A percentile compares a stretch with the other conserved stretches of the same genome.
These are phyloP conservation scores for Rhizopogon vulgaris DNA, from an alignment of 768 basidiomycete genomes.

Conservation along the genomic window DNA sequence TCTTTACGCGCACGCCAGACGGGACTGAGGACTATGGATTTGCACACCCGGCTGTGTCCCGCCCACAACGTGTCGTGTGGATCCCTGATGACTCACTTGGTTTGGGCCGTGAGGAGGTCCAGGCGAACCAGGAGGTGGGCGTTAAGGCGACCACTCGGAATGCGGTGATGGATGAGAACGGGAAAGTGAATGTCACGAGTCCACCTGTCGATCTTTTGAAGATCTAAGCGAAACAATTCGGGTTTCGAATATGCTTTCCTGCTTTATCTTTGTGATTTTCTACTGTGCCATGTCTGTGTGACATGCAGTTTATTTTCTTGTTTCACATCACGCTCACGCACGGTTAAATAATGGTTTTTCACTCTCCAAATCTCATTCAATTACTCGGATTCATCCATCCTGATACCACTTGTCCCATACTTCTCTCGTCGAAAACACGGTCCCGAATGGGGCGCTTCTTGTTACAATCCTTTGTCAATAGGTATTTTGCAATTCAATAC, in stretches of 20 bases:
- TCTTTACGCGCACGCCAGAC: slow-evolving; percentile 20
- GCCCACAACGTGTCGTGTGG: slow-evolving; percentile 80
- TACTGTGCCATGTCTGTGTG: neutral
- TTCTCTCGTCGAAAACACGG: too few species aligned
- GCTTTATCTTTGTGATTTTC: neutral
- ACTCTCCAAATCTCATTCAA: neutral
- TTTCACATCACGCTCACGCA: too few species aligned
- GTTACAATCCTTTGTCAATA: too few species aligned
- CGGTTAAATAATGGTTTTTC: too few species aligned
- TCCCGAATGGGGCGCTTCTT: too few species aligned
- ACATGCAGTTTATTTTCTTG: neutral
- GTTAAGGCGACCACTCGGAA: slow-evolving; percentile 43
- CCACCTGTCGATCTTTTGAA: slow-evolving; percentile 22
- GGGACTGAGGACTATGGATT: slow-evolving; percentile 54
- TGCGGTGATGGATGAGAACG: slow-evolving; percentile 57
- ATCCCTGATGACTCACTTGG: slow-evolving; percentile 71
- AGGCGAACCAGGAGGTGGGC: slow-evolving; percentile 44
- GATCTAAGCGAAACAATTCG: slow-evolving; percentile 12
- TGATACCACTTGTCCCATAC: neutral
- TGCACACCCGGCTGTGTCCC: slow-evolving; percentile 76
- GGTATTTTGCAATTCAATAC: neutral
- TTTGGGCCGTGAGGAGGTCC: slow-evolving; percentile 55
- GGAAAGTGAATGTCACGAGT: slow-evolving; percentile 35
- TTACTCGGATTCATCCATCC: neutral
- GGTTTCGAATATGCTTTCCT: neutral